Base-by-base conservation (phyloP, 805 yeast species). In the Candida sanyiensis region DNA sequence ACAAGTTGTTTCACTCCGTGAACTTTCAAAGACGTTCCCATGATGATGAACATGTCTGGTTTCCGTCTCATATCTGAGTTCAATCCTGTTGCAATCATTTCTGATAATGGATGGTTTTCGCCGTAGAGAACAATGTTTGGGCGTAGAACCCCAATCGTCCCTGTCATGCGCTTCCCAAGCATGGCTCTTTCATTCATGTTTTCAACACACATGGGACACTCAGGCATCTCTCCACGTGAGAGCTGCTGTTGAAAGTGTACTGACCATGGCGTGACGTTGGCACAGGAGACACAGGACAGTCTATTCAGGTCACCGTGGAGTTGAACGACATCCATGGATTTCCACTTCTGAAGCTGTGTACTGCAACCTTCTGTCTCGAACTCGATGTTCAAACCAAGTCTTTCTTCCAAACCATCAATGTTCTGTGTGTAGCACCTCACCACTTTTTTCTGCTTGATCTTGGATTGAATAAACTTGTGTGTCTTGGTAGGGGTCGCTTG, bases 51-150 rank as follows among this genome's bases (percentile, higher is more conserved):
- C 44, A 85, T 57, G 54, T 88, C 95, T 0, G 97, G 95, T 43
- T 66, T 70, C 30, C 73, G 64, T 43, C 65, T 69, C 42, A 86
- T 54, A 61, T 90, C 97, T 16, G 72, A 66, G 35, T 66, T 70
- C 28, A 85, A 61, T 7, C 88, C 87, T 33, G 69, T 70, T 3
- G 94, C 83, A 29, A 90, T 77, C n/a, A 69, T 62, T 44, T 86
- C 96, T 5, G 88, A 78, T 45, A 77, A 76, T 1, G 96, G 96
- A 59, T 90, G 97, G 51, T 88, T 80, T 56, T 90, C 97, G 2
- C 97, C 97, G 58, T 90, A 90, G 17, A 90, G 67, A 2, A 90
- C 95, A 42, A 90, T 88, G 51, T 83, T 83, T 5, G 98, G 98
- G 40, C 96, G 70, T 31, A 93, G 63, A 19, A 76, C 61, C 1